Conservation (phyloP, 1,139 yeast genomes). For the Blastobotrys aristatus region DNA sequence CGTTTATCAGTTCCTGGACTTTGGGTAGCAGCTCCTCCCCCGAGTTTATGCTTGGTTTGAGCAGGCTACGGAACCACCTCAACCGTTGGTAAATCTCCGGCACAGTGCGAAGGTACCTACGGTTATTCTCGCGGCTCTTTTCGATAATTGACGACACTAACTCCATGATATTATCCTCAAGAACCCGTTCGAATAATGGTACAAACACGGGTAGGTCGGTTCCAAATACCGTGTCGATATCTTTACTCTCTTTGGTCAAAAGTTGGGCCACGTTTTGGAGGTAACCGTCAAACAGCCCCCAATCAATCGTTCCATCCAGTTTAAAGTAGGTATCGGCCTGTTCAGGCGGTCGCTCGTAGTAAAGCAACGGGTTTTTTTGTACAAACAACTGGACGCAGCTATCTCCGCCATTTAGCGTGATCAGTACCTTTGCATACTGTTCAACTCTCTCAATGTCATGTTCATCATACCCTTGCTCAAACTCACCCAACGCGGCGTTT, state of each 20-base stretch:
- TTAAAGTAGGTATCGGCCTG: conserved; percentile 32
- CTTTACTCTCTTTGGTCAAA: conserved; percentile 34
- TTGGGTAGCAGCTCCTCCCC: conserved; percentile 28
- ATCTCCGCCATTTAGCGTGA: conserved; percentile 38
- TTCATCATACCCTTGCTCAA: conserved; percentile 53
- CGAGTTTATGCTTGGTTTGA: conserved; percentile 32
- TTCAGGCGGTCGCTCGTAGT: conserved; percentile 25
- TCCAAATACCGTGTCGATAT: conserved; percentile 38
- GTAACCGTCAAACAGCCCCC: conserved; percentile 29
- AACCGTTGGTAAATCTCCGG: conserved; percentile 25
- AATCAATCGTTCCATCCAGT: conserved; percentile 31
- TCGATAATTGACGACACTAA: conserved; percentile 29
- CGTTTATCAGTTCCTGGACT: conserved; percentile 41
- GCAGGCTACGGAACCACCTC: conserved; percentile 25
- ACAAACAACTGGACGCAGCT: conserved; percentile 44
- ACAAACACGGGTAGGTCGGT: conserved; percentile 28
- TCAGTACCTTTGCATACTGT: conserved; percentile 35
- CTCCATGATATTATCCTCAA: conserved; percentile 36
- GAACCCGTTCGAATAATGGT: conserved; percentile 33
- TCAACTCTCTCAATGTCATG: conserved; percentile 44
- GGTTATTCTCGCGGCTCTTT: conserved; percentile 11
- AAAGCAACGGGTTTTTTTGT: conserved; percentile 40
- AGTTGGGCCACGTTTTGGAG: conserved; percentile 34
- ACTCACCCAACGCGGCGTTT: conserved; percentile 64
- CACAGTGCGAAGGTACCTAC: conserved; percentile 23